Conservation (phyloP, 345 rosid species). For the Dipteronia dyeriana region DNA sequence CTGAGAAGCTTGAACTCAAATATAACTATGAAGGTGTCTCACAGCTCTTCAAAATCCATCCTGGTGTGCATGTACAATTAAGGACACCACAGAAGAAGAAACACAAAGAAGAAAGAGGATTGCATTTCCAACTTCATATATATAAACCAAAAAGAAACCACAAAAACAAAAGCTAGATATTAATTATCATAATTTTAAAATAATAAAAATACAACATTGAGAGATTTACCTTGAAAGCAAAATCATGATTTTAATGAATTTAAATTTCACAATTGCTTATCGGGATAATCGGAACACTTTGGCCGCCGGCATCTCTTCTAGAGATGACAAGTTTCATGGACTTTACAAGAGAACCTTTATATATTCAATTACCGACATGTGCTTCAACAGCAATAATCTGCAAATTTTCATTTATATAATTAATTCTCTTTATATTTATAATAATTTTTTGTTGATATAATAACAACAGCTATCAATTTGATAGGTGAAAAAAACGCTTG, state of each 20-base stretch:
- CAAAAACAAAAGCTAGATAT: neutral
- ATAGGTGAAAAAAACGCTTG: neutral
- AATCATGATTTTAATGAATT: neutral
- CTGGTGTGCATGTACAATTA: too few species aligned
- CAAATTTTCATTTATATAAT: too few species aligned
- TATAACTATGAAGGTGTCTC: too few species aligned
- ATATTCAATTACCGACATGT: neutral
- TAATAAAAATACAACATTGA: neutral
- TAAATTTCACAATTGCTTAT: neutral
- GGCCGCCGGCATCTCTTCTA: neutral
- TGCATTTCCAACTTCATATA: neutral
- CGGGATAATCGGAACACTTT: neutral
- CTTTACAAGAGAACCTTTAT: neutral
- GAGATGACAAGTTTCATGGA: neutral
- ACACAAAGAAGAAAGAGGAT: neutral
- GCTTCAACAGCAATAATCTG: too few species aligned
- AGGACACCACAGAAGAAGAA: too few species aligned
- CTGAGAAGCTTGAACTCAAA: neutral
- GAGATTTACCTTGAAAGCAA: neutral
- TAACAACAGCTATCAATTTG: neutral
- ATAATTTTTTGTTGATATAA: too few species aligned
- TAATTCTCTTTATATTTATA: too few species aligned
- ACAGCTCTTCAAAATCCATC: too few species aligned
- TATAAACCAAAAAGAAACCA: neutral
- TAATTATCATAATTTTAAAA: neutral